Percentiles rank a stretch among this genome's conserved stretches.
Evolutionary conservation across 75 land plant species (phyloP).

Genomic region (Chamaecyparis obtusa): DNA sequence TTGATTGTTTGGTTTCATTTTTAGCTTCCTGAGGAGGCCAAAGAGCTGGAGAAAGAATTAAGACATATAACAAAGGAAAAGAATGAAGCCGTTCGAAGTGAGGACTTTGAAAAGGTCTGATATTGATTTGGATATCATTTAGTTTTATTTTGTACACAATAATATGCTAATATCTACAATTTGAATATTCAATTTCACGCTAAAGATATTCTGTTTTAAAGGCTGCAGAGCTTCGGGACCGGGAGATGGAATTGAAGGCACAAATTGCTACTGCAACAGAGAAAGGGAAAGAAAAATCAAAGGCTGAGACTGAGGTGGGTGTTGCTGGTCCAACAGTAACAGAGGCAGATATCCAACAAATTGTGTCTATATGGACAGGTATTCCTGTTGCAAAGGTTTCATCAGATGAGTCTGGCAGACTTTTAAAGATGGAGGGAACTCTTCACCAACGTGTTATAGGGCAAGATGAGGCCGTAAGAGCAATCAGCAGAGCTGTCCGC

Average conservation of each 20-base stretch:
- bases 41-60: slow-evolving; percentile 46
- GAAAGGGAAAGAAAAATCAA: slow-evolving; percentile 41
- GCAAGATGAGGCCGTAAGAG: slow-evolving; percentile 60
- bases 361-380: slow-evolving; percentile 56
- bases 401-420: slow-evolving; percentile 47
- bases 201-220: not conserved
- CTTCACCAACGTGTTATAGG: slow-evolving; percentile 49
- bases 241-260: slow-evolving; percentile 51
- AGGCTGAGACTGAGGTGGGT: slow-evolving; percentile 47
- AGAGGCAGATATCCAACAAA: slow-evolving; percentile 47
- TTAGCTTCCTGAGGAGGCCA: slow-evolving; percentile 49
- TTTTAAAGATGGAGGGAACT: slow-evolving; percentile 61
- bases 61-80: slow-evolving; percentile 53
- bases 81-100: slow-evolving; percentile 53
- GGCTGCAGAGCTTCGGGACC: slow-evolving; percentile 51
- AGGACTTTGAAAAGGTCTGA: slow-evolving; percentile 46
- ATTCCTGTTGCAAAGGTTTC: slow-evolving; percentile 63
- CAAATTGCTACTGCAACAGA: slow-evolving; percentile 39
- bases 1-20: slow-evolving; percentile 8
- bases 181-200: not conserved
- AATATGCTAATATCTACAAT: not conserved
- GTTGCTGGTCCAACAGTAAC: slow-evolving; percentile 38
- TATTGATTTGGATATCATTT: not conserved
- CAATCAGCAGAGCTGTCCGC: slow-evolving; percentile 56
- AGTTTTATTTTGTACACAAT: not conserved